These are phyloP conservation scores for Epicoccum nigrum DNA, from an alignment of 2,329 filamentous ascomycete genomes.

Conservation along the genomic window DNA sequence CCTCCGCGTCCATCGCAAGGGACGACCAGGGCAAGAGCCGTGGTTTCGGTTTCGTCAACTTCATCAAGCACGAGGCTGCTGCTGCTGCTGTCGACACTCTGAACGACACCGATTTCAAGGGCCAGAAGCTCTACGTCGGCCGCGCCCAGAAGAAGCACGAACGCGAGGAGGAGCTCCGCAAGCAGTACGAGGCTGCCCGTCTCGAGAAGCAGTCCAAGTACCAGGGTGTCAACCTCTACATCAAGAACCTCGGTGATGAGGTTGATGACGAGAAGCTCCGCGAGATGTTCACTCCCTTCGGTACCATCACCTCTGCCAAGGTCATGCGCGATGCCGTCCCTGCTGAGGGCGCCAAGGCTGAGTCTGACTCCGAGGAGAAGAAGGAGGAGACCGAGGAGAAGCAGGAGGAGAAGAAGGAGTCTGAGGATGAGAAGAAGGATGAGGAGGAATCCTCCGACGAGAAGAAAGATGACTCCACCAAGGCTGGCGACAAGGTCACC, in stretches of 20 bases:
- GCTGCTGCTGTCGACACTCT: conserved; percentile 86
- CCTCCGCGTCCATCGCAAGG: conserved; percentile 90
- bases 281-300: conserved; percentile 87
- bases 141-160: conserved; percentile 99
- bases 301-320: conserved; percentile 97
- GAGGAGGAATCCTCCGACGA: conserved; percentile 63
- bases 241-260: conserved; percentile 98
- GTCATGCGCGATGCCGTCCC: conserved; percentile 87
- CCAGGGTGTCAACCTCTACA: conserved; percentile 98
- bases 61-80: conserved; percentile 86
- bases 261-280: conserved; percentile 98
- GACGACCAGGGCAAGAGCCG: conserved; percentile 90
- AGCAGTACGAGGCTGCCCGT: conserved; percentile 96
- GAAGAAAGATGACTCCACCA: conserved; percentile 62
- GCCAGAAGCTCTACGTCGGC: conserved; percentile 95
- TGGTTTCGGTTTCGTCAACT: conserved; percentile 97
- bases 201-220: conserved; percentile 99
- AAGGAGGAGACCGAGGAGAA: conserved; percentile 56
- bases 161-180: conserved; percentile 98
- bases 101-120: conserved; percentile 89
- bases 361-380: conserved; percentile 54
- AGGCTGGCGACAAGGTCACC: conserved; percentile 59
- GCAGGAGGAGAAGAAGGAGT: conserved; percentile 61
- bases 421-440: conserved; percentile 64
- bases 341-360: conserved; percentile 55